Conservation (phyloP, 768 basidiomycete species). For the Trametes villosa region DNA sequence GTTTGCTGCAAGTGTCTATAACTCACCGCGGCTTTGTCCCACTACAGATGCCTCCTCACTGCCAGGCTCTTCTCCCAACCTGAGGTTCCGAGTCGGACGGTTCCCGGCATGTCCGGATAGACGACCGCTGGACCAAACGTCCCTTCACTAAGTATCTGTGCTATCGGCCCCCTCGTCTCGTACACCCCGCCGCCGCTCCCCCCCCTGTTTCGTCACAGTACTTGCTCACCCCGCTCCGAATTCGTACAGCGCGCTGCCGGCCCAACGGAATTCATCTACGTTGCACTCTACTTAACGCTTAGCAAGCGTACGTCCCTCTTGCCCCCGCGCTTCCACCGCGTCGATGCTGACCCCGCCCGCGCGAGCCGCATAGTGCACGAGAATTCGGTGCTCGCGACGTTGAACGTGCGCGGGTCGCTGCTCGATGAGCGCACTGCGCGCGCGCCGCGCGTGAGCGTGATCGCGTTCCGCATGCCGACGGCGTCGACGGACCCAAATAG, state of each 20-base stretch:
- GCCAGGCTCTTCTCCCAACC: too few species aligned
- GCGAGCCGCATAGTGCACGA: conserved; percentile 23
- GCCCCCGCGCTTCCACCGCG: background rate
- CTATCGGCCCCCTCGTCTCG: conserved; percentile 20
- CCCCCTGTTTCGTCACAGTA: background rate
- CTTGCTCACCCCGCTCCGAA: background rate
- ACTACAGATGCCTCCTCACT: too few species aligned
- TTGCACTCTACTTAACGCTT: conserved; percentile 25
- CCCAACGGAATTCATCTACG: conserved; percentile 22
- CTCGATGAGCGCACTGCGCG: conserved; percentile 5
- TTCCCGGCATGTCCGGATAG: background rate
- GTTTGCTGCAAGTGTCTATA: too few species aligned
- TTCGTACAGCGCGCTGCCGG: conserved; percentile 8
- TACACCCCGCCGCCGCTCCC: background rate
- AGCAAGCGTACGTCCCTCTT: conserved; percentile 19
- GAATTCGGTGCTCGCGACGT: conserved; percentile 27
- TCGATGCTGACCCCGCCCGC: background rate
- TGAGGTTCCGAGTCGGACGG: too few species aligned
- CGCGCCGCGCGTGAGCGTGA: background rate
- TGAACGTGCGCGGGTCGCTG: conserved; percentile 26
- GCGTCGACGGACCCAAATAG: conserved; percentile 7
- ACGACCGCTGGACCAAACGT: background rate
- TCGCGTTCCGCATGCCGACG: conserved; percentile 10
- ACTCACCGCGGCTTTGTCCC: too few species aligned
- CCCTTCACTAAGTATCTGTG: conserved; percentile 10